Base-by-base conservation (phyloP, 129 eudicot species). In the Arctium minus region DNA sequence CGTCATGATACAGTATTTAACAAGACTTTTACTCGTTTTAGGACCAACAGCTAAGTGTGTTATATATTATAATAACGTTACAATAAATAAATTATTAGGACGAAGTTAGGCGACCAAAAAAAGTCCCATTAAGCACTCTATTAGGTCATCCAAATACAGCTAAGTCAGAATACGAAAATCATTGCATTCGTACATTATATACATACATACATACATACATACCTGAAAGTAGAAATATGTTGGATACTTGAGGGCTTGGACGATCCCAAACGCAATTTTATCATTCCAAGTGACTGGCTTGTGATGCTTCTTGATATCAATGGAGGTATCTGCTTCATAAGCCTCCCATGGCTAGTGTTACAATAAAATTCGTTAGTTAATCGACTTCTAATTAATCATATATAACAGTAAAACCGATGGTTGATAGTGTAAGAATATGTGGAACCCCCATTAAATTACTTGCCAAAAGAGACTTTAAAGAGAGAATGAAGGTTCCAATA, bases 251-350 rank as follows among this genome's bases (percentile, higher is more conserved):
- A 89, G 88, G 13, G 88, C 80, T 80, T 91, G 90, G 78, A 91
- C 95, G 2, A 89, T 87, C 89, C 91, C 76, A 64, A 75, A 91
- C 1, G 92, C 94, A 75, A 91, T 68, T 81, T 87, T 91, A 71
- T 91, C 94, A 74, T 83, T 83, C 87, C 87, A 87, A 9, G 87
- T 88, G 4, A 73, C 84, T 0, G 92, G 81, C 60, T 83, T 68
- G 78, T 91, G 94, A 78, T 91, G 94, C 86, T 91, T 91, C 83
- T 81, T 91, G 17, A 91, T 77, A 86, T 91, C 95, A 42, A 91
- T 87, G 8, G 89, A 74, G 35, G 87, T 81, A 60, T 91, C 95
- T 9, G 95, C 88, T 64, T 79, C 48, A 44, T 91, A 91, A 8
- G 95, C 83, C 72, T 91, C 95, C 95, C 95, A 91, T 46, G 95